These are phyloP conservation scores for Boletus coccyginus DNA, from an alignment of 768 basidiomycete genomes.

Conservation along the genomic window DNA sequence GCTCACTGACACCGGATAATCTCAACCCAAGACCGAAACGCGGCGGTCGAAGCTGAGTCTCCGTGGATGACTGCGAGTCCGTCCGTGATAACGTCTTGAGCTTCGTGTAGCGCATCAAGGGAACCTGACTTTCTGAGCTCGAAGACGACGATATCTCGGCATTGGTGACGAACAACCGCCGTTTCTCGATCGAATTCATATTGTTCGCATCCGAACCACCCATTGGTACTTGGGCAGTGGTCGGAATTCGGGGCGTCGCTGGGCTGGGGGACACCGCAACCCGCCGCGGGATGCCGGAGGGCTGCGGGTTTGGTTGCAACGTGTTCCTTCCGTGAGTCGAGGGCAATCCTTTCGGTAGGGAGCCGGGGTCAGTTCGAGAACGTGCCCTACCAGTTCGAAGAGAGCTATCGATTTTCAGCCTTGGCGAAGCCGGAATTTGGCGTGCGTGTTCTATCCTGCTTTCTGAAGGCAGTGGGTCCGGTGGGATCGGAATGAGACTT, in stretches of 20 bases:
- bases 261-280: slow-evolving; percentile 15
- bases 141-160: slow-evolving; percentile 41
- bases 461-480: slow-evolving; percentile 4
- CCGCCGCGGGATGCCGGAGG: slow-evolving; percentile 28
- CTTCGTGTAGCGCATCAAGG: slow-evolving; percentile 13
- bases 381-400: slow-evolving; percentile 24
- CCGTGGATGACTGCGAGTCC: slow-evolving; percentile 22
- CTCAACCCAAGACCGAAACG: slow-evolving; percentile 32
- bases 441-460: slow-evolving; percentile 7
- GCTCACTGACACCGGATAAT: slow-evolving; percentile 13
- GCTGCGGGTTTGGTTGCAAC: slow-evolving; percentile 10
- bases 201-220: slow-evolving; percentile 31
- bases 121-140: slow-evolving; percentile 39
- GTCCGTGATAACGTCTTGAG: slow-evolving; percentile 14
- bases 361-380: slow-evolving; percentile 31
- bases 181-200: slow-evolving; percentile 30
- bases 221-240: slow-evolving; percentile 4
- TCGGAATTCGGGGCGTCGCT: slow-evolving; percentile 11
- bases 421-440: slow-evolving; percentile 2
- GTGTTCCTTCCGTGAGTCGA: slow-evolving; percentile 1
- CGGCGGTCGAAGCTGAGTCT: slow-evolving; percentile 21
- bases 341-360: slow-evolving; percentile 8
- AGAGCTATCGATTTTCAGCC: slow-evolving; percentile 8
- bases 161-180: slow-evolving; percentile 46
- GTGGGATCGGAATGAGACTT: slow-evolving; percentile 9